A percentile compares a stretch with the other conserved stretches of the same genome.
Conservation (phyloP, 768 basidiomycete species). For the Rhodosporidiobolus sp. region DNA sequence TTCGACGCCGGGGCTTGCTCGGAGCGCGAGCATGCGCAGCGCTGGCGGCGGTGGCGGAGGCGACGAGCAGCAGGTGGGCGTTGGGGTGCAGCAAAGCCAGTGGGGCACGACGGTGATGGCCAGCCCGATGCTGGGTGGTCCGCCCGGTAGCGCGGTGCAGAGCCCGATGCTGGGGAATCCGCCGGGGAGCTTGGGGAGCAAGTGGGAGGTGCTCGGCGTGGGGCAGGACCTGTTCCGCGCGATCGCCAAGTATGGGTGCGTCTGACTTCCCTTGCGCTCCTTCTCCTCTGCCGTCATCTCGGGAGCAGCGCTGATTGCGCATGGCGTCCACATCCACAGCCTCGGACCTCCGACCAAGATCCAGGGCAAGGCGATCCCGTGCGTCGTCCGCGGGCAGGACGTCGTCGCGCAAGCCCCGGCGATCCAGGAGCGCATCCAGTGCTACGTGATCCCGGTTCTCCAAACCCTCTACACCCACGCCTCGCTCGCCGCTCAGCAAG, state of each 20-base stretch:
- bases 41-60: background rate
- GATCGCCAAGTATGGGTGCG: slow-evolving; percentile 73
- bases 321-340: slow-evolving; percentile 4
- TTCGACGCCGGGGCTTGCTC: slow-evolving; percentile 9
- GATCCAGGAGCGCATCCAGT: slow-evolving; percentile 95
- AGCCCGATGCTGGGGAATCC: slow-evolving; percentile 33
- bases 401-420: slow-evolving; percentile 99
- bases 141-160: slow-evolving; percentile 58
- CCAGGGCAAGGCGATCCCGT: slow-evolving; percentile 92
- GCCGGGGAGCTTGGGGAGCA: slow-evolving; percentile 73
- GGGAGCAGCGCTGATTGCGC: background rate
- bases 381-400: slow-evolving; percentile 82
- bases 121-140: slow-evolving; percentile 59
- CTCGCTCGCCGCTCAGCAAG: slow-evolving; percentile 12
- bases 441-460: slow-evolving; percentile 89
- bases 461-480: slow-evolving; percentile 62
- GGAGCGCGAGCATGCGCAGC: slow-evolving; percentile 21
- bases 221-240: slow-evolving; percentile 83
- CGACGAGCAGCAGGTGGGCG: background rate
- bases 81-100: no score
- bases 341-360: slow-evolving; percentile 99
- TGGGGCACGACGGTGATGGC: slow-evolving; percentile 23
- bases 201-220: slow-evolving; percentile 90
- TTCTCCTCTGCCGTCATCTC: background rate
- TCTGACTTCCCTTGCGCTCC: background rate